Percentiles rank a stretch among this genome's conserved stretches.
Evolutionary conservation across 2,329 filamentous ascomycete genomes (phyloP).

Genomic region (Alternaria sp.): DNA sequence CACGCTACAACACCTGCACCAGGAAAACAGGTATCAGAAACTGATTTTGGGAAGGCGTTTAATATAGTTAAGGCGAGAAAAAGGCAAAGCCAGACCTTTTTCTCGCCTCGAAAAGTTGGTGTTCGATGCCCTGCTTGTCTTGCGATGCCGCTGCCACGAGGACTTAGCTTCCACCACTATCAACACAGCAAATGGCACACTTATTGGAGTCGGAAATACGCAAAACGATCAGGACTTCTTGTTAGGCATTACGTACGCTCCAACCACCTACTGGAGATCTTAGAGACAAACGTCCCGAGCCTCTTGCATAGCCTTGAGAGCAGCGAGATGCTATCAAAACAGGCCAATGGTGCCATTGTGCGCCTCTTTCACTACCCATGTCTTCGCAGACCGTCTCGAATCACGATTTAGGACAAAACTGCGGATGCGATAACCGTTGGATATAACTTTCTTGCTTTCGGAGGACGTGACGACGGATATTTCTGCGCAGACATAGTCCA

Average conservation of each 20-base stretch:
- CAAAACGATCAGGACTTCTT: conserved; percentile 24
- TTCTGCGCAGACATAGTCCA: neutral
- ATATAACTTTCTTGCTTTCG: conserved; percentile 41
- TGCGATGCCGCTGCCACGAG: conserved; percentile 3
- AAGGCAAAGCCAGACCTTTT: too few relatives aligned
- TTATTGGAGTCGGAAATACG: neutral
- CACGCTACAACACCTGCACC: too few relatives aligned
- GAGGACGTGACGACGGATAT: conserved; percentile 37
- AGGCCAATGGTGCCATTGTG: neutral
- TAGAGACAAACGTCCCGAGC: conserved; percentile 12
- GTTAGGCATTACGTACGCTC: conserved; percentile 25
- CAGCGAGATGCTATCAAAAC: neutral
- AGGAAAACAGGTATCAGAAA: too few relatives aligned
- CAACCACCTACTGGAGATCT: conserved; percentile 12
- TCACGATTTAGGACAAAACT: conserved; percentile 66
- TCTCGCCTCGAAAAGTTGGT: too few relatives aligned
- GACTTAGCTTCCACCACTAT: neutral
- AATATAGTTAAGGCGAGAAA: too few relatives aligned
- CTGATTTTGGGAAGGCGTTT: too few relatives aligned
- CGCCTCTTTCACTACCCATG: neutral
- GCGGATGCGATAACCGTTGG: conserved; percentile 65
- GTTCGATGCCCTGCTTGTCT: conserved; percentile 15
- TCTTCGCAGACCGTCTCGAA: conserved; percentile 38
- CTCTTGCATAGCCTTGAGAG: conserved; percentile 12
- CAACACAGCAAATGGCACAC: conserved; percentile 6